Evolutionary conservation across 352 stramenopile species (phyloP).

Genomic region (Phytophthora pistaciae): DNA sequence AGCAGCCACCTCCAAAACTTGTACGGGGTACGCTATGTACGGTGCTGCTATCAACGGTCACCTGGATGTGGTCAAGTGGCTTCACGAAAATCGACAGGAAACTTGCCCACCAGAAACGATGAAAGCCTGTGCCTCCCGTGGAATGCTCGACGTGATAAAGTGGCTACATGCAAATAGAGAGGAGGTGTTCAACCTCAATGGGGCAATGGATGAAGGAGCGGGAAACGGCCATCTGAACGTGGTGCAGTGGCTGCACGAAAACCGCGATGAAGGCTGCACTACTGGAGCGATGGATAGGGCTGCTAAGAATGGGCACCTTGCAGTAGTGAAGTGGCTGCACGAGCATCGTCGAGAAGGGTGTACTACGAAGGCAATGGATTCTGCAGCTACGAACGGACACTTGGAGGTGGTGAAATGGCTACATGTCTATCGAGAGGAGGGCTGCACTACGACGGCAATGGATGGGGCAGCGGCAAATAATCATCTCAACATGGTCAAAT

Average conservation of each 20-base stretch:
- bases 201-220: neutral
- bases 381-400: neutral
- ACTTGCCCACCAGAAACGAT: neutral
- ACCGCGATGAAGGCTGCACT: neutral
- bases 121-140: neutral
- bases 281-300: neutral
- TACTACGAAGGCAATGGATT: conserved; percentile 12
- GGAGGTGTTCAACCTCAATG: neutral
- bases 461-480: conserved; percentile 2
- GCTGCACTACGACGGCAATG: conserved; percentile 5
- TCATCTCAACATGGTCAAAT: conserved; percentile 11
- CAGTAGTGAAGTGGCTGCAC: conserved; percentile 11
- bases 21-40: neutral
- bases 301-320: conserved; percentile 3
- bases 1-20: too few species aligned
- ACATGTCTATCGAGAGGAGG: conserved; percentile 13
- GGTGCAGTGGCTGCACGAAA: neutral
- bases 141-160: neutral
- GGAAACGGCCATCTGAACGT: neutral
- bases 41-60: neutral
- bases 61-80: neutral
- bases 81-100: neutral
- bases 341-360: conserved; percentile 1
- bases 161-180: neutral
- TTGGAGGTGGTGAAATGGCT: conserved; percentile 14